Base-by-base conservation (phyloP, 345 rosid species). In the Salix udensis region DNA sequence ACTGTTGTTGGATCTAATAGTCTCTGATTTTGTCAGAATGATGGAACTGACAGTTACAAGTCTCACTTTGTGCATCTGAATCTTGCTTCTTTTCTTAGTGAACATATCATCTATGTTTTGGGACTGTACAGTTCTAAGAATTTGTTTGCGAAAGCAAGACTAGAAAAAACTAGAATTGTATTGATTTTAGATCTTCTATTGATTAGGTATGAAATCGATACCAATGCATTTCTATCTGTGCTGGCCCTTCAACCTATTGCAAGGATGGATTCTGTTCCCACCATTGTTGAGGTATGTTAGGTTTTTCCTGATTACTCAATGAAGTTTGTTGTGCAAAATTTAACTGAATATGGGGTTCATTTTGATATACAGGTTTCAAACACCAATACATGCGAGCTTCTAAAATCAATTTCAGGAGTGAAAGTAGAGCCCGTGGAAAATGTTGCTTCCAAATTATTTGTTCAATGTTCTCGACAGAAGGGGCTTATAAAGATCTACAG, bases 391-490 rank as follows among this genome's bases (percentile, higher is more conserved):
- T 88, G 88, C 79, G 96, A 95, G 72, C 99, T 95, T 77, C 80
- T 95, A 77, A 93, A 95, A 83, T 90, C 96, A 31, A 89, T 93
- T 74, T 87, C 91, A 8, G 97, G 97, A 77, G 39, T 95, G 88
- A 93, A 91, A 86, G 91, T 95, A 70, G 97, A 86, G 82, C 96
- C 98, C 18, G 94, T 95, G 55, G 99, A 95, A 83, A 93, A 88
- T 74, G 92, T 87, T 50, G 86, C 97, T 37, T 91, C 99, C 78
- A 95, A 95, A 85, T 88, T 95, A 80, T 91, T 95, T 84, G 99
- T 95, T 76, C 99, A 95, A 73, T 95, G 99, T 83, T 93, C 97
- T 80, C 94, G 99, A 73, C 99, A 95, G 79, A 87, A 89, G 70
- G 91, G 96, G 44, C 94, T 95, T 67, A 89, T 93, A 85, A 96